Conservation (phyloP, 805 yeast species). For the Pichia nakasei region DNA sequence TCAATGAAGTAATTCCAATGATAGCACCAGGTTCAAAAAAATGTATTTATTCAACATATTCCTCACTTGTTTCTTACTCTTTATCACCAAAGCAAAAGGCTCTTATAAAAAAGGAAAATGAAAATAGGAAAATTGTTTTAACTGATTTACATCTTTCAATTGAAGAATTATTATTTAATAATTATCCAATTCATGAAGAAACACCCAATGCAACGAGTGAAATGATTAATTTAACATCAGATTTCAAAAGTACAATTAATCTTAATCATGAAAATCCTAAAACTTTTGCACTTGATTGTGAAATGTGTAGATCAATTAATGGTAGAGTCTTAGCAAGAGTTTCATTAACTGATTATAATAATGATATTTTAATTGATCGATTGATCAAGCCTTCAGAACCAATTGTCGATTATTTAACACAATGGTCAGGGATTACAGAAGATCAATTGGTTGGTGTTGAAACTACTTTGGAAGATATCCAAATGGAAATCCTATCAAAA, state of each 20-base stretch:
- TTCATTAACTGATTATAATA: conserved; percentile 59
- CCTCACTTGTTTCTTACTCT: conserved; percentile 48
- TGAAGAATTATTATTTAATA: conserved; percentile 39
- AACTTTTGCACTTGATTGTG: conserved; percentile 85
- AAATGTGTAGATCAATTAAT: conserved; percentile 64
- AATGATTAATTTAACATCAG: conserved; percentile 13
- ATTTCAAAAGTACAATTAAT: conserved; percentile 46
- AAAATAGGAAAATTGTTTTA: conserved; percentile 32
- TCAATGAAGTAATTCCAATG: conserved; percentile 39
- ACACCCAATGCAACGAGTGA: conserved; percentile 18
- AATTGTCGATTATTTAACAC: conserved; percentile 74
- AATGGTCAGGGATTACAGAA: conserved; percentile 79
- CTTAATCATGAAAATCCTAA: conserved; percentile 52
- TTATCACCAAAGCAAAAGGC: conserved; percentile 48
- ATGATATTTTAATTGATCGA: conserved; percentile 55
- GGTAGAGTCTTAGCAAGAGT: conserved; percentile 71
- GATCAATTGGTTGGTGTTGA: conserved; percentile 55
- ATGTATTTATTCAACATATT: conserved; percentile 43
- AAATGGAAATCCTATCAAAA: conserved; percentile 38
- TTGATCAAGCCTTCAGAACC: conserved; percentile 69
- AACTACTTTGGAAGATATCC: conserved; percentile 61
- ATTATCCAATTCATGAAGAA: conserved; percentile 48
- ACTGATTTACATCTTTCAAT: conserved; percentile 44
- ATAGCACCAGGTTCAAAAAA: conserved; percentile 58
- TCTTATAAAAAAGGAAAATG: conserved; percentile 27